A percentile compares a stretch with the other conserved stretches of the same genome.
These are phyloP conservation scores for Phialocephala subalpina DNA, from an alignment of 2,329 filamentous ascomycete genomes.

Conservation along the genomic window DNA sequence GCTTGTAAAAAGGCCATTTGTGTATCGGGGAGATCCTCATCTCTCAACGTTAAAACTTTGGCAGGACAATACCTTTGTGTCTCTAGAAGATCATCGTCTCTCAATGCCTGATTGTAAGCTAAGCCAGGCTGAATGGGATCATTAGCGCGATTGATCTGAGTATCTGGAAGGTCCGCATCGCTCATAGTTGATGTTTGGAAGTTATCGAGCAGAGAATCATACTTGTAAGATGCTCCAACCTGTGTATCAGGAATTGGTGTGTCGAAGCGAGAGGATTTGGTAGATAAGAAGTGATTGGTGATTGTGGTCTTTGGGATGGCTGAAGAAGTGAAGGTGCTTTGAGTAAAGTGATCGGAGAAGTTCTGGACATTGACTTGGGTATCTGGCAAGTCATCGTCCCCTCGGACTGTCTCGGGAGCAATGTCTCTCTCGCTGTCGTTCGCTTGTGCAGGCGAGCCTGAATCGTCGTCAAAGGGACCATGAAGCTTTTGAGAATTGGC, in stretches of 20 bases:
- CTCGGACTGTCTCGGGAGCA: not conserved
- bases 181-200: no score
- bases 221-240: not conserved
- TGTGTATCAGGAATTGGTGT: not conserved
- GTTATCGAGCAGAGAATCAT: not conserved
- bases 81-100: no score
- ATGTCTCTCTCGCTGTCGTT: not conserved
- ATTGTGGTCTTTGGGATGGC: not conserved
- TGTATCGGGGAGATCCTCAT: not conserved
- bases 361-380: not conserved
- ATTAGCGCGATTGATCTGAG: no score
- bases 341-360: not conserved
- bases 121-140: no score
- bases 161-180: no score
- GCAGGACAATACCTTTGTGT: no score
- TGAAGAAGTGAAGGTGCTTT: not conserved
- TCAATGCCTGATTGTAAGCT: no score
- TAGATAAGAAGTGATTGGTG: not conserved
- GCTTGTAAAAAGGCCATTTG: no score
- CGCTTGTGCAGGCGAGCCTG: not conserved
- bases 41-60: not conserved
- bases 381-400: not conserved
- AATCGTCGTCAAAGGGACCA: not conserved
- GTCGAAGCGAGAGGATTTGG: not conserved
- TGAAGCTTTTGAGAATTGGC: not conserved